A percentile compares a stretch with the other conserved stretches of the same genome.
These are phyloP conservation scores for Dissoconium aciculare DNA, from an alignment of 2,329 filamentous ascomycete genomes.

Conservation along the genomic window DNA sequence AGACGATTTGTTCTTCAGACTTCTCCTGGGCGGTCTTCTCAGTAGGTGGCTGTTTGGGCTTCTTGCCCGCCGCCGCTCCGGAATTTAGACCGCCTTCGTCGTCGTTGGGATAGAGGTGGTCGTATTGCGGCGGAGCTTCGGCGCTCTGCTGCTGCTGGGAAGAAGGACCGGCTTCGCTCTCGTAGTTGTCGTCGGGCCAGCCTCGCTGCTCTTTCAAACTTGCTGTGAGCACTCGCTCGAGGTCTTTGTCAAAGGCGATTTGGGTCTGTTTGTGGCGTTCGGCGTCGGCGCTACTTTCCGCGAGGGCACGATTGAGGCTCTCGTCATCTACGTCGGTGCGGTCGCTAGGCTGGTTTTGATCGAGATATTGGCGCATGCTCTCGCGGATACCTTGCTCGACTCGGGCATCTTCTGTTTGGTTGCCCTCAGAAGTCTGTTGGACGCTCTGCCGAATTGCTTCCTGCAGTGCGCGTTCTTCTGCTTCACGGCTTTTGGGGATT, in stretches of 20 bases:
- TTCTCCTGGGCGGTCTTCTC: slow-evolving; percentile 22
- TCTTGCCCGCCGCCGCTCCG: neutral
- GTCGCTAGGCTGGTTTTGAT: slow-evolving; percentile 15
- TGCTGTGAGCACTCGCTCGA: slow-evolving; percentile 32
- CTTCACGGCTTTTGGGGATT: slow-evolving; percentile 10
- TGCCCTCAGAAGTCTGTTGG: slow-evolving; percentile 52
- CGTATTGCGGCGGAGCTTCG: slow-evolving; percentile 12
- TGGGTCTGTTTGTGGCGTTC: slow-evolving; percentile 14
- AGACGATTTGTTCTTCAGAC: slow-evolving; percentile 56
- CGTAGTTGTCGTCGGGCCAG: slow-evolving; percentile 8
- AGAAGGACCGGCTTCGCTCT: slow-evolving; percentile 1
- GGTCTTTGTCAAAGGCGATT: slow-evolving; percentile 27
- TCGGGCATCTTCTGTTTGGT: slow-evolving; percentile 52
- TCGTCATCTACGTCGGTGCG: slow-evolving; percentile 29
- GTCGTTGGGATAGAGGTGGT: slow-evolving; percentile 9
- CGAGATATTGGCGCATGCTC: slow-evolving; percentile 38
- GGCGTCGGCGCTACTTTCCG: slow-evolving; percentile 32
- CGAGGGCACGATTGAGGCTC: slow-evolving; percentile 34
- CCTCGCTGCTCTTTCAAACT: slow-evolving; percentile 31
- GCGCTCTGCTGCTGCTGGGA: slow-evolving; percentile 8
- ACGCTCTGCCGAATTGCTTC: slow-evolving; percentile 57
- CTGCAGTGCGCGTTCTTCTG: slow-evolving; percentile 49
- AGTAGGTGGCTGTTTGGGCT: slow-evolving; percentile 3
- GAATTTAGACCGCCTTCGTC: slow-evolving; percentile 2
- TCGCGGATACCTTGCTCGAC: slow-evolving; percentile 62